Evolutionary conservation across 2,329 filamentous ascomycete genomes (phyloP), one percentile per base, ranked within the genome.

Genomic region (Parastagonospora avenae): DNA sequence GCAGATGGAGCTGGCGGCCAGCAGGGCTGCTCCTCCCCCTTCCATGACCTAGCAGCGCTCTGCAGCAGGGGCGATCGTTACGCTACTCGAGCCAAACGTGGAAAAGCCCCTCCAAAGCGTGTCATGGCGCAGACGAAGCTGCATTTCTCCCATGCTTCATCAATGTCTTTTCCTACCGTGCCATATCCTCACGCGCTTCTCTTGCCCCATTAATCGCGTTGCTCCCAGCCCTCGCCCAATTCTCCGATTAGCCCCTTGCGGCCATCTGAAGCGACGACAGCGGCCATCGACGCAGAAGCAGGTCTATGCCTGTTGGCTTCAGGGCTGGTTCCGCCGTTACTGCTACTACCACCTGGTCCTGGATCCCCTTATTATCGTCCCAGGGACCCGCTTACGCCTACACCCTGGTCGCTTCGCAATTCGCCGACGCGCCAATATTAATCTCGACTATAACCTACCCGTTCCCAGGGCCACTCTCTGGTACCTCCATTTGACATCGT

Each of bases 51-150:
- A 63, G 55, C 60, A 59, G 51, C 45, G 48, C 45, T 36, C 50
- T 47, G 11, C 60, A 60, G 51, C 64, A 67, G 64, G 65, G 66
- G 60, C 64, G 55, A 64, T 68, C 63, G 63, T 54, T 58, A 57
- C 66, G 64, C 66, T 70, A 67, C 59, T 50, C 59, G 50, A 57
- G 44, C 59, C 60, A 28, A 62, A 63, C 48, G 55, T 50, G 65
- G 63, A 54, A 59, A 60, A 56, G 58, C 60, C 55, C 52, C 57
- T 49, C 52, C 54, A 58, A 57, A 62, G 60, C 65, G 67, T 68
- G 60, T 61, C 66, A 64, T 65, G 63, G 57, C 52, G 57, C 62
- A 60, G 55, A 59, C 53, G 57, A 55, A 57, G 55, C 55, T 66
- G 62, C 62, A 52, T 56, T 46, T 53, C 50, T 55, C 57, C 57